phyloP scores from a whole-genome alignment of 2,329 filamentous ascomycete species.

The Aaosphaeria pasadenensis region DNA sequence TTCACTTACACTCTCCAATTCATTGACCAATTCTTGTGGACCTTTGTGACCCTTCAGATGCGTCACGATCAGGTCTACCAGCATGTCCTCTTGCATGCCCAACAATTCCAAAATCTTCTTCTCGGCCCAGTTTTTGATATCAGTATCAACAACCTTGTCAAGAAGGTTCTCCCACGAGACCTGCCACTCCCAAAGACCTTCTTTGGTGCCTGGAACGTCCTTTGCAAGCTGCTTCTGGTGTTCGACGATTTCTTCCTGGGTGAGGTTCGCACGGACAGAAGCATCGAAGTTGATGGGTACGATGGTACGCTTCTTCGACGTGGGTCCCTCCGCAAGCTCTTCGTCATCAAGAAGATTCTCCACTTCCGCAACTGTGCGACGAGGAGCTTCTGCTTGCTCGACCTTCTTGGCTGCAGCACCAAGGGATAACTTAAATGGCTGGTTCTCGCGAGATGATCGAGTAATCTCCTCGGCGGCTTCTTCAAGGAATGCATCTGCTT shows the following conservation, averaged over 20 bases:
- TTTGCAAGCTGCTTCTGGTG: constrained; percentile 78
- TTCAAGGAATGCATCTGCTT: constrained; percentile 79
- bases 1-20: constrained; percentile 72
- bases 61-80: constrained; percentile 89
- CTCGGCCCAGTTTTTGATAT: constrained; percentile 91
- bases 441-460: constrained; percentile 52
- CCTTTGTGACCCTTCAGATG: constrained; percentile 73
- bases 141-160: constrained; percentile 74
- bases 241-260: constrained; percentile 82
- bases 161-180: constrained; percentile 92
- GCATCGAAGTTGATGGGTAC: constrained; percentile 47
- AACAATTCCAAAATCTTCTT: constrained; percentile 98
- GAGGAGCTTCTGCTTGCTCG: constrained; percentile 53
- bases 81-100: constrained; percentile 91
- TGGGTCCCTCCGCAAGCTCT: constrained; percentile 64
- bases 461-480: constrained; percentile 45
- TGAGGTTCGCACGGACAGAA: constrained; percentile 52
- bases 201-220: constrained; percentile 85
- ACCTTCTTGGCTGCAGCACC: constrained; percentile 78
- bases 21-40: constrained; percentile 78
- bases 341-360: constrained; percentile 94
- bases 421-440: constrained; percentile 84
- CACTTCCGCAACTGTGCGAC: constrained; percentile 86
- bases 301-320: constrained; percentile 68
- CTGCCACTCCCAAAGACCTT: constrained; percentile 86